Evolutionary conservation across 805 yeast genomes (phyloP).

Genomic region (Candida pseudofarinosa): DNA sequence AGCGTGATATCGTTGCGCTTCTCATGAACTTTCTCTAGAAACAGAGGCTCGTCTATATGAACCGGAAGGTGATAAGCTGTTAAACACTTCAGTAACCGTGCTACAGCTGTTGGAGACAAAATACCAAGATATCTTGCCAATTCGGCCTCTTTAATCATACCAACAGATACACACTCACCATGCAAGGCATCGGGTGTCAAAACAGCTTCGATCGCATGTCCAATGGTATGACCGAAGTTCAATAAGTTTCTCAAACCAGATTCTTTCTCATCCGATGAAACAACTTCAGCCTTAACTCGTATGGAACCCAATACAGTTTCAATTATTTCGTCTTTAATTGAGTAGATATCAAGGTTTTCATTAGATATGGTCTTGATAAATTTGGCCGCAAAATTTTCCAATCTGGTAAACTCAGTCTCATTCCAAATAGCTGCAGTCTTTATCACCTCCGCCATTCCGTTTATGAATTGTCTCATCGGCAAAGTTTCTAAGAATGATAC

Average conservation of each 20-base stretch:
- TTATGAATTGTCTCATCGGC: conserved; percentile 90
- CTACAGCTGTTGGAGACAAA: conserved; percentile 88
- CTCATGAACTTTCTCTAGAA: conserved; percentile 61
- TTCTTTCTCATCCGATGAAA: conserved; percentile 90
- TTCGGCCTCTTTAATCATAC: conserved; percentile 93
- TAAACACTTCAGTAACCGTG: conserved; percentile 78
- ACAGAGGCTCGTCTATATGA: conserved; percentile 65
- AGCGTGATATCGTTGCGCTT: conserved; percentile 66
- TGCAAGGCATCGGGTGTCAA: conserved; percentile 94
- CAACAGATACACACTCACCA: conserved; percentile 99
- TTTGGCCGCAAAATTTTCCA: conserved; percentile 68
- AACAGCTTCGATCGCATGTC: conserved; percentile 98
- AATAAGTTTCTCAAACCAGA: conserved; percentile 88
- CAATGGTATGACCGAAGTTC: conserved; percentile 95
- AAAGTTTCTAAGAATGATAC: conserved; percentile 80
- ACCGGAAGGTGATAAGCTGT: conserved; percentile 85
- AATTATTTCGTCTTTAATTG: conserved; percentile 70
- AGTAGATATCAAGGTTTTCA: conserved; percentile 46
- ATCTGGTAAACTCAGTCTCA: conserved; percentile 77
- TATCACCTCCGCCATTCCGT: conserved; percentile 97
- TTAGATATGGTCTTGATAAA: conserved; percentile 63
- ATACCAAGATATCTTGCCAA: conserved; percentile 87
- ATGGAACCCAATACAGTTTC: conserved; percentile 82
- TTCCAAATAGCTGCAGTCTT: conserved; percentile 99
- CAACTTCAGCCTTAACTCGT: conserved; percentile 90